A percentile compares a stretch with the other conserved stretches of the same genome.
Conservation (phyloP, 306 rosid species). For the Pyrus betulifolia region DNA sequence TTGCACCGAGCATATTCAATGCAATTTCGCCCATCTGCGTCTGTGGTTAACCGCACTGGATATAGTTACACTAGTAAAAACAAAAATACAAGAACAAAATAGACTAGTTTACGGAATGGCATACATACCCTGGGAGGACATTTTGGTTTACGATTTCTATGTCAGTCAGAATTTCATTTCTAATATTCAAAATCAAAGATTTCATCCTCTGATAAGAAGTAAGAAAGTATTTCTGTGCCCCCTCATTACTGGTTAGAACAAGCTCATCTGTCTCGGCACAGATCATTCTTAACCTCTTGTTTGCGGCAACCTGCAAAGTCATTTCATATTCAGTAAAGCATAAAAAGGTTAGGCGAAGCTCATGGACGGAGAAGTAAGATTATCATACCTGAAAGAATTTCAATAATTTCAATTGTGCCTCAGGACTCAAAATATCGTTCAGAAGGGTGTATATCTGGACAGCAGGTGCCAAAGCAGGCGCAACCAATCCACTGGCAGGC, state of each 20-base stretch:
- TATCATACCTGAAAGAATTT: constrained; percentile 22
- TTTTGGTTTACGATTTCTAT: constrained; percentile 22
- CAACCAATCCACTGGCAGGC: constrained; percentile 14
- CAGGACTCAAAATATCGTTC: constrained; percentile 21
- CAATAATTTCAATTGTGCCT: constrained; percentile 24
- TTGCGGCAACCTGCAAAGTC: constrained; percentile 21
- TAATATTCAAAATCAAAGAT: constrained; percentile 13
- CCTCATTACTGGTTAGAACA: neutral
- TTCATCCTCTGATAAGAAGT: constrained; percentile 23
- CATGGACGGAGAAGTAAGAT: neutral
- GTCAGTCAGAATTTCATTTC: constrained; percentile 33
- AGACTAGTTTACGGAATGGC: neutral
- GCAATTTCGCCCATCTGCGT: too few relatives aligned
- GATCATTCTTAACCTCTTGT: constrained; percentile 26
- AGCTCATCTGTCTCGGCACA: constrained; percentile 24
- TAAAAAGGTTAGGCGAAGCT: neutral
- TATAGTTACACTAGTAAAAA: too few relatives aligned
- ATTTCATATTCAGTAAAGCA: neutral
- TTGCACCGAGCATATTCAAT: too few relatives aligned
- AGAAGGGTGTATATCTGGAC: constrained; percentile 24
- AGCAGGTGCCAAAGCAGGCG: constrained; percentile 33
- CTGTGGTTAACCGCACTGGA: too few relatives aligned
- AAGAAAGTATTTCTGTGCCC: constrained; percentile 9
- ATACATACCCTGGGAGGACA: constrained; percentile 30
- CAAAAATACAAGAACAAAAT: neutral